Base-by-base conservation (phyloP, 176 grass and related monocot genomes). In the Bromus sterilis region DNA sequence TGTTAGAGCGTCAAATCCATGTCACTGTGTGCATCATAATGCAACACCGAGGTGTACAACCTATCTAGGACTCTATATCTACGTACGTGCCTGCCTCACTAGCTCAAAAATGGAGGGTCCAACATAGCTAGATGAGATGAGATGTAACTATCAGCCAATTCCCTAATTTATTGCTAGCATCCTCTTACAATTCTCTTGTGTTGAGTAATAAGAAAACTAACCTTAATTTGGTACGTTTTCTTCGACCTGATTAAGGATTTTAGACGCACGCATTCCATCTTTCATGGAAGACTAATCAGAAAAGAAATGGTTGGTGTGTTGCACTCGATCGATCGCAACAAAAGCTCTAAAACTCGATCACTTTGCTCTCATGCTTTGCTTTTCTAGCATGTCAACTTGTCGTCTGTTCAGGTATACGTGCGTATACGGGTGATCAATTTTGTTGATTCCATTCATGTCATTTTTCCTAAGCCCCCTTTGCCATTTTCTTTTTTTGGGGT, bases 211-310 rank as follows among this genome's bases (percentile, higher is more conserved):
- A 8, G 0, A 29, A 8, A 23, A 2, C 11, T 12, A 1, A 6
- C 6, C 13, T 64, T 3, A 14, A n/a, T 33, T 34, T 35, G n/a
- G 24, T 12, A 41, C 24, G 11, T 37, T 25, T 20, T 31, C 37
- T 49, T 70, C 59, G 28, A 74, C 43, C 46, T 83, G 49, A 83
- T 74, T 66, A 79, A 79, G 80, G 80, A 79, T 67, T 80, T 80
- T 66, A 36, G 44, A 24, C 57, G 74, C 56, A 63, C 24, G 16
- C 9, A 23, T 71, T 2, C 69, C 39, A 25, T 68, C 20, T 70
- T 70, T 26, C 0, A 5, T 24, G 34, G 24, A 10, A 42, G 26
- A 23, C n/a, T 31, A 57, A 66, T 13, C 20, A 20, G 18, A 20
- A n/a, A n/a, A n/a, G n/a, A 41, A 32, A 78, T 11, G 44, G 86